Base-by-base conservation (phyloP, 2,329 filamentous ascomycete genomes). In the Ceratocystis colombiana region DNA sequence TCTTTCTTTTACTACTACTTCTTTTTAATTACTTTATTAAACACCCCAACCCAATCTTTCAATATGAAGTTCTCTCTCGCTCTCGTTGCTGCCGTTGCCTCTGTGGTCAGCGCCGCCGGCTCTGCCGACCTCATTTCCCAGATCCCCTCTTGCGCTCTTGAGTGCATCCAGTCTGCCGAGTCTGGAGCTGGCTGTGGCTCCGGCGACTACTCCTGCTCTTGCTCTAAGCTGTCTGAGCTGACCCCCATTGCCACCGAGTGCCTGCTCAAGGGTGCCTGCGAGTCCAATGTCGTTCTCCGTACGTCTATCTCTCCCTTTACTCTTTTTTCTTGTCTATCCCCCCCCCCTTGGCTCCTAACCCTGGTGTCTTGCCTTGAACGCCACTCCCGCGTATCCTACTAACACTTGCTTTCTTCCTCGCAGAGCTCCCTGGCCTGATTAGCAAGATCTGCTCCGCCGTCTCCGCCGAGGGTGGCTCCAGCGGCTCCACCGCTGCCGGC, bases 271-370 rank as follows among this genome's bases (percentile, higher is more conserved):
- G 64, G 71, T 10, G 71, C 73, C 25, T 78, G 76, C 69, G 69
- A 67, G 48, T 65, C 73, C n/a, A 71, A 75, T 2, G 74, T 77
- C 8, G 70, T 77, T 22, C 70, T 71, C 44, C 69, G 77, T 78
- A 73, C 15, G 74, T 73, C 8, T 15, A 41, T 12, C 44, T 12
- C 37, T 8, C 12, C 44, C 17, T 59, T 20, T 5, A 2, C 41
- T 3, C 17, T 10, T 30, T 25, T 25, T 10, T 25, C 20, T 7
- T 25, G 6, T 6, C 22, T 25, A 33, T 4, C 30, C 30, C 22
- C 22, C 22, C 22, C 22, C 30, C 6, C 15, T 15, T 41, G 10
- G 10, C 12, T 41, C 12, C 3, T 5, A 41, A 5, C 12, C 37
- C 3, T 15, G 37, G 10, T 41, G 37, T 41, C 3, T 41, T 41